Percentiles rank a stretch among this genome's conserved stretches.
Conservation (phyloP, 2,329 filamentous ascomycete species). For the Colletotrichum sp. region DNA sequence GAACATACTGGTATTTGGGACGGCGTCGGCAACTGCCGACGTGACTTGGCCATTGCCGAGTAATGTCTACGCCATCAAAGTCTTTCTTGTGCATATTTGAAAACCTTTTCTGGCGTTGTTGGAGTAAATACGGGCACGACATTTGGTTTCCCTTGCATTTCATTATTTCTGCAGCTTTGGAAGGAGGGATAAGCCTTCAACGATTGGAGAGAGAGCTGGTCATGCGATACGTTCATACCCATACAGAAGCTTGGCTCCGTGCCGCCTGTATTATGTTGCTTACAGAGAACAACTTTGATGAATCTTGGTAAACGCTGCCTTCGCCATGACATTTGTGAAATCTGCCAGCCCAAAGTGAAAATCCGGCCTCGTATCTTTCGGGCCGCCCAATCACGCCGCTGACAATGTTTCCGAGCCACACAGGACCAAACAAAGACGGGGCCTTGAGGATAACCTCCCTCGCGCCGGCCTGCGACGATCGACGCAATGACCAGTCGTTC, state of each 20-base stretch:
- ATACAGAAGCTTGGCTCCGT: background rate
- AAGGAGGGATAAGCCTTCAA: background rate
- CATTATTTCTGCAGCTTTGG: background rate
- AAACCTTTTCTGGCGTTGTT: background rate
- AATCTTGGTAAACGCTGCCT: background rate
- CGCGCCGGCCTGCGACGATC: background rate
- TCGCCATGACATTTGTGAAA: background rate
- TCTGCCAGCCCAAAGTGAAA: background rate
- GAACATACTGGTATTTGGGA: background rate
- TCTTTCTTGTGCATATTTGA: conserved; percentile 1
- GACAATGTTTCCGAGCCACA: background rate
- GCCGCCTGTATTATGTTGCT: background rate
- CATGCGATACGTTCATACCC: conserved; percentile 1
- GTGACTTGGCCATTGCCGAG: background rate
- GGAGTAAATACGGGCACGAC: conserved; percentile 7
- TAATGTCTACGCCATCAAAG: background rate
- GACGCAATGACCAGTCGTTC: background rate
- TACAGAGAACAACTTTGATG: background rate
- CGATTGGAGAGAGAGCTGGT: background rate
- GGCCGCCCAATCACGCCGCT: background rate
- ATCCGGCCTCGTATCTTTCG: background rate
- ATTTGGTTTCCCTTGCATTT: background rate
- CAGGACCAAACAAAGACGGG: background rate
- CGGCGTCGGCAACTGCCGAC: background rate
- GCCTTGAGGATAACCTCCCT: background rate